Base-by-base conservation (phyloP, 495 filamentous ascomycete species). In the Wilcoxina mikolae region DNA sequence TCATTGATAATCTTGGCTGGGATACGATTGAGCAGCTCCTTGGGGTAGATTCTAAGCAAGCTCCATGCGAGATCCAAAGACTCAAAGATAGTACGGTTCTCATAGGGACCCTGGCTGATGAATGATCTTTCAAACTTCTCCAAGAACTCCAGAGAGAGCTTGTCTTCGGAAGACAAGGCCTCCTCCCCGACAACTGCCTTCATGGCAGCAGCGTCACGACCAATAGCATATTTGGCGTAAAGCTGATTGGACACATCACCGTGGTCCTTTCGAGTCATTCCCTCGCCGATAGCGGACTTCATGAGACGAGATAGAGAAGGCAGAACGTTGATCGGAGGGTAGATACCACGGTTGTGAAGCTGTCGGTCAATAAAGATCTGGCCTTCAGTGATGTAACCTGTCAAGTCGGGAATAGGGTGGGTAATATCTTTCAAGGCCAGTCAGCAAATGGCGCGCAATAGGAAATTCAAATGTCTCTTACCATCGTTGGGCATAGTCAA, bases 101-200 rank as follows among this genome's bases (percentile, higher is more conserved):
- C 91, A 69, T 99, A 99, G 33, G 91, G 72, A 38, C 84, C 83
- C 71, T 99, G 91, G 56, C 73, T 74, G 73, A 99, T 94, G 73
- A 95, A 99, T 41, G 77, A 80, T 51, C 82, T 77, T 73, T 99
- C 91, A 69, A 99, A 99, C 67, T 95, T 95, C 59, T 96, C 93
- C 56, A 99, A 74, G 76, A 99, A 98, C 70, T 99, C 91, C 9
- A 99, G 78, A 12, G 87, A 94, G 44, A 96, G 79, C 73, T 95
- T 96, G 73, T 99, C 91, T 73, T 99, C 91, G 44, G 84, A 76
- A 23, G 85, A 91, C 51, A 99, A 72, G 33, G 91, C 91, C 68
- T 99, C 91, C 69, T 99, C 91, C 68, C 91, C 91, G 55, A 99
- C 93, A 67, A 99, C 91, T 51, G 91, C 91, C 74, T 99, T 99